Evolutionary conservation across 2,329 filamentous ascomycete species (phyloP).

Genomic region (Alternaria triticimaculans): DNA sequence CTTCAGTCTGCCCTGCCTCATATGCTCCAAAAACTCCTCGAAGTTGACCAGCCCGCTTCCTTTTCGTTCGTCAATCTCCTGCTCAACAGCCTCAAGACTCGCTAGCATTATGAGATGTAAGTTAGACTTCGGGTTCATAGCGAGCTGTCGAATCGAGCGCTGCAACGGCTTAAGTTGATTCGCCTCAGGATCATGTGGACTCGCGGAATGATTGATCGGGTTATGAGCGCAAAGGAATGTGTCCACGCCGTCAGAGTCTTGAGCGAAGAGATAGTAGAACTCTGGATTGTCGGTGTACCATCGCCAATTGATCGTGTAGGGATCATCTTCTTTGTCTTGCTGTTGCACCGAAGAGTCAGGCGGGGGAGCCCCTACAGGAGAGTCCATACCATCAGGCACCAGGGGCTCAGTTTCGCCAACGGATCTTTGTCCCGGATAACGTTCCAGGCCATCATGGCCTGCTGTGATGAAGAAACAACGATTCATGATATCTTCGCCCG

Average conservation of each 20-base stretch:
- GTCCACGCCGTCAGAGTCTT: background rate
- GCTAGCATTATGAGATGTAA: constrained; percentile 50
- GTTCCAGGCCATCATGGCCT: constrained; percentile 2
- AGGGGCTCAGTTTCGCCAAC: background rate
- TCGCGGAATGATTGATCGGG: constrained; percentile 11
- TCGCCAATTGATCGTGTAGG: constrained; percentile 2
- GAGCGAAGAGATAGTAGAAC: constrained; percentile 18
- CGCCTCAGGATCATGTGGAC: constrained; percentile 20
- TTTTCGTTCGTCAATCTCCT: constrained; percentile 72
- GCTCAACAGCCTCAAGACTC: constrained; percentile 69
- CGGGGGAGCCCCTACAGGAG: background rate
- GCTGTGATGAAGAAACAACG: constrained; percentile 3
- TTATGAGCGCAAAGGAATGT: background rate
- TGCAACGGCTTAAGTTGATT: constrained; percentile 20
- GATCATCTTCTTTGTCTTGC: background rate
- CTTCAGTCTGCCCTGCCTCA: constrained; percentile 68
- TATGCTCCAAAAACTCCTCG: constrained; percentile 78
- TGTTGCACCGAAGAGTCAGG: background rate
- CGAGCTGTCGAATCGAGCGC: constrained; percentile 27
- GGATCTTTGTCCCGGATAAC: background rate
- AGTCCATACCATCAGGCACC: background rate
- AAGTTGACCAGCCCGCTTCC: constrained; percentile 80
- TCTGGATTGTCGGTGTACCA: constrained; percentile 25
- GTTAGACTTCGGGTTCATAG: constrained; percentile 21
- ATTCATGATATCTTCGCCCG: background rate